Evolutionary conservation across 1,139 yeast species (phyloP), one percentile per base, ranked within the genome.

Genomic region (Diutina pseudorugosa): DNA sequence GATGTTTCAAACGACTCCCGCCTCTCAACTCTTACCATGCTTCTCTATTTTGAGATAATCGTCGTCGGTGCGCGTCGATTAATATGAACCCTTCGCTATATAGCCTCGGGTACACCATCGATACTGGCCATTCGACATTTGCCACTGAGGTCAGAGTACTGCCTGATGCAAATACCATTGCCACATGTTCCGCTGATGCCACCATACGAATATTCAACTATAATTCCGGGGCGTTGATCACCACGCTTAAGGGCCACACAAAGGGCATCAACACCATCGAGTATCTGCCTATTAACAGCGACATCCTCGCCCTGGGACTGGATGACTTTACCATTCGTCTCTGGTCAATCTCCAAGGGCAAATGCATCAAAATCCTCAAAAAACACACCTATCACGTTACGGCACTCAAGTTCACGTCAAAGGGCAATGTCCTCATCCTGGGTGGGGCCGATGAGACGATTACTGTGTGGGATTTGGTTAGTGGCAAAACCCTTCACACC

Each of bases 371-470:
- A 54, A 72, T 82, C 2, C 66, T 91, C 43, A 73, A 77, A 52
- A 93, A 95, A 16, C 98, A 93, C 62, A 88, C 96, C 0, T 93
- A 84, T 58, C 93, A 89, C 57, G 88, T 89, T 20, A 83, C 89
- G 2, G 73, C 87, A 14, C 68, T 89, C n/a, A 73, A 74, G 54
- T 93, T 84, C 69, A 85, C 82, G 56, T 67, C 73, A 49, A 83
- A 83, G 62, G 96, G 97, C 0, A 88, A 89, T 59, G 67, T 93
- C 23, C 65, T 93, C 25, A 82, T 88, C 25, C 80, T 91, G 50
- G 96, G 96, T 0, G 81, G 95, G 1, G 82, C 94, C 47, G 98
- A 93, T 65, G 98, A 93, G 61, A 90, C 91, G 50, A 84, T 93
- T 21, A 79, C 90, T 51, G 76, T 91, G 3, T 93, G 98, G 98